A percentile compares a stretch with the other conserved stretches of the same genome.
Conservation (phyloP, 441 rosid species). For the Isatis lusitanica region DNA sequence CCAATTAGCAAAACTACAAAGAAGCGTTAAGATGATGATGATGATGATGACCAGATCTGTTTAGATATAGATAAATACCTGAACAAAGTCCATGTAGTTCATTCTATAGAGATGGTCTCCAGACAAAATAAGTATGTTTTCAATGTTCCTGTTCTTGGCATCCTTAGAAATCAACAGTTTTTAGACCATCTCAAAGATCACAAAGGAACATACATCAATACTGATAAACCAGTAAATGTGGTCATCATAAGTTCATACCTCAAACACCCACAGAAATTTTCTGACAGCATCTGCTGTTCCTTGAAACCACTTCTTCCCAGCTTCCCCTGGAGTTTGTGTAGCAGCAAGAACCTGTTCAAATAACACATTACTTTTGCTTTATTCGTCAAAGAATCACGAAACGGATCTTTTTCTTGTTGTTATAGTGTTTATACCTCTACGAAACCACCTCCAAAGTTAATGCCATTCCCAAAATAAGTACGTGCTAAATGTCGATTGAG, state of each 20-base stretch:
- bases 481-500: constrained; percentile 89
- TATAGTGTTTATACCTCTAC: constrained; percentile 69
- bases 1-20: background rate
- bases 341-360: constrained; percentile 82
- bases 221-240: background rate
- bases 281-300: constrained; percentile 99
- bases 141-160: constrained; percentile 77
- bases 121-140: constrained; percentile 71
- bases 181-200: background rate
- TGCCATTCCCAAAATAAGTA: constrained; percentile 91
- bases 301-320: constrained; percentile 90
- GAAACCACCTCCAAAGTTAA: constrained; percentile 88
- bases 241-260: constrained; percentile 47
- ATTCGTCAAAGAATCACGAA: background rate
- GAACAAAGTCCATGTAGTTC: constrained; percentile 88
- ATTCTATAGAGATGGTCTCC: constrained; percentile 96
- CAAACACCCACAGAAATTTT: constrained; percentile 92
- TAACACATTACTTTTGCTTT: background rate
- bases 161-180: constrained; percentile 48
- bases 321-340: constrained; percentile 93
- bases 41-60: background rate
- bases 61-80: constrained; percentile 41
- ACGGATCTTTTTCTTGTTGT: background rate
- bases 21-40: background rate
- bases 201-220: background rate